Evolutionary conservation across 2,329 filamentous ascomycete genomes (phyloP).

Genomic region (Aspergillus udagawae): DNA sequence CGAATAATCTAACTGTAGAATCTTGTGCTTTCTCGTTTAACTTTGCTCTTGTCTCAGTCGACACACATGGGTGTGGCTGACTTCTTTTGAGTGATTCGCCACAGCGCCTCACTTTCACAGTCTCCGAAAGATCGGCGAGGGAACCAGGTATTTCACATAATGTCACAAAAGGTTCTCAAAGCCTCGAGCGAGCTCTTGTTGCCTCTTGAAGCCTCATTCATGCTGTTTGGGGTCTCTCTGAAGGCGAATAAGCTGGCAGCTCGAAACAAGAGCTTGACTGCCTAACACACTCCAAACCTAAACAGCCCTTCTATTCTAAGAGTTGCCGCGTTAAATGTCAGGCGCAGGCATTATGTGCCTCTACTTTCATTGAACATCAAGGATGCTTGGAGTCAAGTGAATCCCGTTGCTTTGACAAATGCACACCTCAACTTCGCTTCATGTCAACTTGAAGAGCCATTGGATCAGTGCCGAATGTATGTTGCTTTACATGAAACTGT

Average conservation of each 20-base stretch:
- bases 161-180: background rate
- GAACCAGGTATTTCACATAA: background rate
- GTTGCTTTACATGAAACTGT: no score
- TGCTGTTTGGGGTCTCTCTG: background rate
- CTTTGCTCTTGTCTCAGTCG: background rate
- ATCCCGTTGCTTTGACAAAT: background rate
- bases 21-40: background rate
- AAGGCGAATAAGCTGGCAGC: background rate
- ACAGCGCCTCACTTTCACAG: constrained; percentile 12
- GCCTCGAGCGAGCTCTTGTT: background rate
- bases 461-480: background rate
- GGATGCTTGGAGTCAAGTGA: background rate
- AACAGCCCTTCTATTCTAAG: background rate
- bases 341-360: no score
- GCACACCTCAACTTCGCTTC: background rate
- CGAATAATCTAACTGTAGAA: background rate
- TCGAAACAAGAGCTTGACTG: background rate
- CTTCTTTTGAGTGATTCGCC: constrained; percentile 5
- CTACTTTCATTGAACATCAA: background rate
- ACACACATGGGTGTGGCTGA: background rate
- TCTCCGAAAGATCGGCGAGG: background rate
- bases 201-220: background rate
- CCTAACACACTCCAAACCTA: no score
- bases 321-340: background rate
- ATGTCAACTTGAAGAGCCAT: background rate